Conservation (phyloP, 305 asterid species). For the Rubia tinctorum region DNA sequence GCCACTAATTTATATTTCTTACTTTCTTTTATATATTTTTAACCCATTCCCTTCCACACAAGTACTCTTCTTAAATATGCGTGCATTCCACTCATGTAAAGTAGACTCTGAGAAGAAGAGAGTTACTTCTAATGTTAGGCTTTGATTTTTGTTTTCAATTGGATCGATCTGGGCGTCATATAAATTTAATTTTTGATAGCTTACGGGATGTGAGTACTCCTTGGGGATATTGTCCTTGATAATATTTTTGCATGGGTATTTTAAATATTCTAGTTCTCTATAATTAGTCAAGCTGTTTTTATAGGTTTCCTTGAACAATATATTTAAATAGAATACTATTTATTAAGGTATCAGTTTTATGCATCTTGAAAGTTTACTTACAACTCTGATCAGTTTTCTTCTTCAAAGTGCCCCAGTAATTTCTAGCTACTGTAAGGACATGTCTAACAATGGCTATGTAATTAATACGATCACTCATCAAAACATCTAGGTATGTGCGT, state of each 20-base stretch:
- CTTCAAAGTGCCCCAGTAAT: not conserved
- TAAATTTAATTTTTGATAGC: not conserved
- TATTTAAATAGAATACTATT: not conserved
- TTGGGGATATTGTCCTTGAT: not conserved
- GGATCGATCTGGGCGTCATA: not conserved
- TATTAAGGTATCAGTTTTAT: not conserved
- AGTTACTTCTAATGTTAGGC: not conserved
- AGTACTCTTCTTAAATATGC: not conserved
- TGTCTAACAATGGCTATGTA: not conserved
- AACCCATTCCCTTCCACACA: not conserved
- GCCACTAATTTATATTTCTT: not conserved
- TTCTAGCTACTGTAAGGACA: not conserved
- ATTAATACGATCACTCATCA: slow-evolving; percentile 1
- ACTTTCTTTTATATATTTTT: not conserved
- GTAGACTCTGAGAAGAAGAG: not conserved
- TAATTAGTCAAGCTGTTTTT: not conserved
- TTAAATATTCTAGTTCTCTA: not conserved
- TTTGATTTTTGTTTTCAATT: not conserved
- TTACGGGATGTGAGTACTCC: not conserved
- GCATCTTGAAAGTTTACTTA: not conserved
- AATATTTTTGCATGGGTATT: not conserved
- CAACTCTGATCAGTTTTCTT: not conserved
- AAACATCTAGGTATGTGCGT: slow-evolving; percentile 79
- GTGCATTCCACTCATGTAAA: not conserved
- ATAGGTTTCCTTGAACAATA: not conserved